Evolutionary conservation across 768 basidiomycete genomes (phyloP).

Genomic region (Jaapia argillacea): DNA sequence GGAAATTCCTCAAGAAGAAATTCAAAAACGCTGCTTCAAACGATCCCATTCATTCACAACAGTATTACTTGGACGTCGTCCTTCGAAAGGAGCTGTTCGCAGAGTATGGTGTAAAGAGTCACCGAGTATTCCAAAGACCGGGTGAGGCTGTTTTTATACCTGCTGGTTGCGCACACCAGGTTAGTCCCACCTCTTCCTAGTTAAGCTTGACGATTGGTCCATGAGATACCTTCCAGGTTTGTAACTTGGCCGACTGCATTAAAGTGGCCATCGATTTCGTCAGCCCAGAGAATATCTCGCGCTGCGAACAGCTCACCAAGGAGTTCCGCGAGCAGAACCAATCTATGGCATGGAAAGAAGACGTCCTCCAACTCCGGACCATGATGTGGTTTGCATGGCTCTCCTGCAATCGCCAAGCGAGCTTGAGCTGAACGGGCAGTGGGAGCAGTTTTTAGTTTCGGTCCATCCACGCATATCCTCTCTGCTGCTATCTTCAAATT

Average conservation of each 20-base stretch:
- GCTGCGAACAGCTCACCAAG: constrained; percentile 76
- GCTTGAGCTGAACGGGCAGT: too few relatives aligned
- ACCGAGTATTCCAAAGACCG: constrained; percentile 80
- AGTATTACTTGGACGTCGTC: constrained; percentile 70
- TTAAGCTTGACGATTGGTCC: not conserved
- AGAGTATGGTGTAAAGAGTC: constrained; percentile 62
- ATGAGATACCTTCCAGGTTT: constrained; percentile 43
- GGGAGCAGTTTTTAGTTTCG: too few relatives aligned
- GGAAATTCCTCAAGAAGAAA: constrained; percentile 60
- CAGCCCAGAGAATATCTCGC: constrained; percentile 81
- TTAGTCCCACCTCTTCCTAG: constrained; percentile 19
- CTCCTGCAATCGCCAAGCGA: constrained; percentile 47
- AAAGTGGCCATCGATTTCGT: constrained; percentile 96
- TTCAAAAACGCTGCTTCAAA: constrained; percentile 43
- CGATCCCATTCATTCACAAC: constrained; percentile 90
- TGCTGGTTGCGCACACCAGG: constrained; percentile 89
- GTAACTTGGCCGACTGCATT: constrained; percentile 89
- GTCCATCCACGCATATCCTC: too few relatives aligned
- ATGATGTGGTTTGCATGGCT: constrained; percentile 96
- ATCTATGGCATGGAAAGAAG: constrained; percentile 86
- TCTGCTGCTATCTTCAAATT: too few relatives aligned
- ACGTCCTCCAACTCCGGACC: constrained; percentile 81
- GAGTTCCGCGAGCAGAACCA: constrained; percentile 91
- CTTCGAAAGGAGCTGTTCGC: constrained; percentile 61
- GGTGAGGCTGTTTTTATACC: constrained; percentile 95